Evolutionary conservation across 306 rosid species (phyloP), one percentile per base, ranked within the genome.

Genomic region (Echinosophora koreensis): DNA sequence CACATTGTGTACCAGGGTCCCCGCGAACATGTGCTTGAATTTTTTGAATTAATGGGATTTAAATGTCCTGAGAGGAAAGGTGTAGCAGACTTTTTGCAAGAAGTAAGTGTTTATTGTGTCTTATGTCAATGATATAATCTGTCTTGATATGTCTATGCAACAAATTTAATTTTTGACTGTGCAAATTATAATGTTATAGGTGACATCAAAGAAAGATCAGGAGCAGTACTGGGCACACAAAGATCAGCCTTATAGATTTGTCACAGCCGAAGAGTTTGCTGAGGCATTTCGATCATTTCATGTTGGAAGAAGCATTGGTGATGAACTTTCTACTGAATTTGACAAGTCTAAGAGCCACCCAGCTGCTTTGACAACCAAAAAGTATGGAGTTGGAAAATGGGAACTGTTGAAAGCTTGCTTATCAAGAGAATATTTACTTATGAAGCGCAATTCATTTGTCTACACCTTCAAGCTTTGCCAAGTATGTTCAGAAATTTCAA

Each of bases 1-100:
- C 90, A 83, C 71, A 87, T 89, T 72, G 84, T 89, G 72, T 89
- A 89, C 62, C 90, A 89, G 15, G 93, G 93, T 72, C 86, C 90
- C 3, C 89, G 80, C 0, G 89, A 86, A 39, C 37, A 81, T 0
- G 86, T 89, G 22, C 90, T 84, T 28, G 86, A 77, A 16, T 89
- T 89, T 65, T 89, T 89, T 0, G 73, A 78, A 39, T 80, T 77
- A 22, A 58, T 75, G 83, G 93, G 93, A 3, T 89, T 89, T 27
- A 71, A 54, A 76, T 89, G 93, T 83, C 90, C 93, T 2, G 80
- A 72, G 68, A 84, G 90, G 71, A 89, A 89, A 81, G 89, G 90
- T 4, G 89, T 83, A 38, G 90, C 90, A 2, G 93, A 89, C 66
- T 89, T 89, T 68, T 77, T 89, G 83, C 93, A 89, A 83, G 93